Conservation (phyloP, 306 rosid species). For the Geum urbanum region DNA sequence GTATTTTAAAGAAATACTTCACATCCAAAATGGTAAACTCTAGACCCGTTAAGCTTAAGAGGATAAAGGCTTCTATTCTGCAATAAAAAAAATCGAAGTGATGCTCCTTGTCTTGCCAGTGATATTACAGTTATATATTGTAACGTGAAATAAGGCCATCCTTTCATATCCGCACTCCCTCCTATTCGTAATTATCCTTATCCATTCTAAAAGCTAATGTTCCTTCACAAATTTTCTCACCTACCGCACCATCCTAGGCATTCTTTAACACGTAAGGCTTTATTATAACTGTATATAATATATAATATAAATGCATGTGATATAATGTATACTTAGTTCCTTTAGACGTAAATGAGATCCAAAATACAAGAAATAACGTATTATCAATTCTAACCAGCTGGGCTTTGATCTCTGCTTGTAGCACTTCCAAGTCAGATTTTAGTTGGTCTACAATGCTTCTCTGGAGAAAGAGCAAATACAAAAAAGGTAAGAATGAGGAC, state of each 20-base stretch:
- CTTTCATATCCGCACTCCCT: not conserved
- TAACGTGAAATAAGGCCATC: not conserved
- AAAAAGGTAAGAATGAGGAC: constrained; percentile 11
- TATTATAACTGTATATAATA: not conserved
- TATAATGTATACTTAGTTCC: not conserved
- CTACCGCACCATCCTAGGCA: not conserved
- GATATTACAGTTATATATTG: not conserved
- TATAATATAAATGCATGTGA: not conserved
- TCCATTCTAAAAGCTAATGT: not conserved
- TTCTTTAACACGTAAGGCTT: not conserved
- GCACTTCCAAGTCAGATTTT: constrained; percentile 72
- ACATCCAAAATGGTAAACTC: not conserved
- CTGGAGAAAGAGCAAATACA: constrained; percentile 40
- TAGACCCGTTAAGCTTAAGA: not conserved
- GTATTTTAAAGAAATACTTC: not conserved
- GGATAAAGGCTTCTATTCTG: not conserved
- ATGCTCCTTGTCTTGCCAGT: not conserved
- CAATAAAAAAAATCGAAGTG: not conserved
- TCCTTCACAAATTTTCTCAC: not conserved
- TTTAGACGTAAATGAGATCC: not conserved
- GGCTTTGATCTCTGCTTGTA: constrained; percentile 70
- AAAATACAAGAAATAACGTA: constrained; percentile 8
- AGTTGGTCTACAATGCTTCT: constrained; percentile 76
- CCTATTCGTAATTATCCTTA: not conserved
- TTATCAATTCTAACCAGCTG: constrained; percentile 58